These are phyloP conservation scores for Myrica gale DNA, from an alignment of 306 rosid genomes.

Conservation along the genomic window DNA sequence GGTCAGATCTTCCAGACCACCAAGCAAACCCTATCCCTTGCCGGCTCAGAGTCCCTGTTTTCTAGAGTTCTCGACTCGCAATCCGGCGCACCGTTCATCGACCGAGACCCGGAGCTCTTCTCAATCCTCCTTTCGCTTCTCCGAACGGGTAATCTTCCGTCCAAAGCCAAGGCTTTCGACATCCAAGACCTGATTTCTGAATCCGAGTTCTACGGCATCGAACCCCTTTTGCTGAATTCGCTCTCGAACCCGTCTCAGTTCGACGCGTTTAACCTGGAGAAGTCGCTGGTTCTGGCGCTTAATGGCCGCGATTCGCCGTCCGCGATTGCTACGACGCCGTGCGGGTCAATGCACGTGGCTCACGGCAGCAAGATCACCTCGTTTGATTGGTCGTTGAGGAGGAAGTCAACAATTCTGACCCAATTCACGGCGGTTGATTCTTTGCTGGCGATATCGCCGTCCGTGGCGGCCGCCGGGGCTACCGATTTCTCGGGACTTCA, in stretches of 20 bases:
- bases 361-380: slow-evolving; percentile 92
- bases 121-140: slow-evolving; percentile 83
- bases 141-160: slow-evolving; percentile 80
- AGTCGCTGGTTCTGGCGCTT: slow-evolving; percentile 48
- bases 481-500: slow-evolving; percentile 87
- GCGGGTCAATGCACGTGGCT: slow-evolving; percentile 73
- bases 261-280: slow-evolving; percentile 81
- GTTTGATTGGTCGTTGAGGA: slow-evolving; percentile 83
- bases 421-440: slow-evolving; percentile 86
- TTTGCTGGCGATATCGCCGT: slow-evolving; percentile 62
- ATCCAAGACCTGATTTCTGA: slow-evolving; percentile 73
- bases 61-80: slow-evolving; percentile 40
- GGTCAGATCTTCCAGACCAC: slow-evolving; percentile 89
- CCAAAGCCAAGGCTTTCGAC: slow-evolving; percentile 69
- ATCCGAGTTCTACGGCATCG: slow-evolving; percentile 75
- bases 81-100: slow-evolving; percentile 48
- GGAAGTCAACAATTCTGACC: slow-evolving; percentile 73
- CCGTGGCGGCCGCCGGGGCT: slow-evolving; percentile 78
- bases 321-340: slow-evolving; percentile 57
- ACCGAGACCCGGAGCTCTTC: slow-evolving; percentile 87
- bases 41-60: slow-evolving; percentile 60
- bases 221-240: slow-evolving; percentile 54
- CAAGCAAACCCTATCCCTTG: slow-evolving; percentile 67
- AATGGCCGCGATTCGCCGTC: slow-evolving; percentile 84
- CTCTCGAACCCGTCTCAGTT: slow-evolving; percentile 75